Evolutionary conservation across 192 early-diverging fungal genomes (phyloP), one percentile per base, ranked within the genome.

Genomic region (Coemansia sp.): DNA sequence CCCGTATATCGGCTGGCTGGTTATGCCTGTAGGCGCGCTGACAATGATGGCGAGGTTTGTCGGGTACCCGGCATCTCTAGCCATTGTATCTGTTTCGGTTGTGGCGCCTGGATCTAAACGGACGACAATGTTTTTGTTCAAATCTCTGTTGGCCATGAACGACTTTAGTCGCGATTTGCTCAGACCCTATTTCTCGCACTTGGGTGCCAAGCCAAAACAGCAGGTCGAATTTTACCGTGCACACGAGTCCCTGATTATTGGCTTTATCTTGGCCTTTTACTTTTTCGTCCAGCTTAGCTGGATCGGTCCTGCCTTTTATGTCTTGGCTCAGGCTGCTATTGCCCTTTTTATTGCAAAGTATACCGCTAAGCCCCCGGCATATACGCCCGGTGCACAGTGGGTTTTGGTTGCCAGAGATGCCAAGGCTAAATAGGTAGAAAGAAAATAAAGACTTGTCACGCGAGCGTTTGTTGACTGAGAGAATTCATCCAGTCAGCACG

Each of bases 231-330:
- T 76, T 25, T 82, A 82, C 54, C 57, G 64, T 25, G 64, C 70
- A 1, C 40, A 76, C 49, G 79, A 82, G 51, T 82, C 79, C 6
- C 39, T 45, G 5, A 43, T 82, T 11, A 62, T 82, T 11, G 79
- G 79, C 1, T 82, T 82, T 53, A 73, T 82, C 31, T 39, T 76
- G 37, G 59, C 79, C 0, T 76, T 69, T 43, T 82, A 82, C 70
- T 73, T 82, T 22, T 73, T 82, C 25, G 74, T 76, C 4, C 73
- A 82, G 57, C 39, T 82, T 62, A 76, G 73, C 64, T 82, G 79
- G 79, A 45, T 82, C 6, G 79, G 79, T 11, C 73, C 79, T 32
- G 74, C 74, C 19, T 82, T 82, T 45, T 82, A 64, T 24, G 65
- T 82, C 20, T 27, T 82, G 51, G 74, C 79, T 0, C 79, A 76